Conservation (phyloP, 1,284 basidiomycete genomes). For the Marasmius sp. region DNA sequence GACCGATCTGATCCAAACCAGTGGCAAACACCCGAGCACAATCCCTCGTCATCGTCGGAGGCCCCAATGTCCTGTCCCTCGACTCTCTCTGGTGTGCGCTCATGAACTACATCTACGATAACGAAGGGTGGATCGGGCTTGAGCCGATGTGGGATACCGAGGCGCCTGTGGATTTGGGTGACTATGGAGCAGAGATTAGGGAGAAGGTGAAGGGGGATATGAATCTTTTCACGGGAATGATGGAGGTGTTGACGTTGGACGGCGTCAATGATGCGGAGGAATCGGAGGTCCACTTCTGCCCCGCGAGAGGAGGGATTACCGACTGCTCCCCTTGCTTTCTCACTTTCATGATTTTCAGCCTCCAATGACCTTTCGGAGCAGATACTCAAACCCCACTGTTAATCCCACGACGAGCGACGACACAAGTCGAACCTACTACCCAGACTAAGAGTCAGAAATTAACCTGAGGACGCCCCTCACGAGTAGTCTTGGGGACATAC, state of each 20-base stretch:
- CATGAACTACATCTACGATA: constrained; percentile 47
- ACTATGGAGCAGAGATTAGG: too few species aligned
- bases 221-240: background rate
- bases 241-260: background rate
- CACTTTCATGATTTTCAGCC: too few species aligned
- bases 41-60: constrained; percentile 55
- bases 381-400: too few species aligned
- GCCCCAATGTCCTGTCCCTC: constrained; percentile 53
- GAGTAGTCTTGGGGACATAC: too few species aligned
- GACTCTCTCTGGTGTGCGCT: constrained; percentile 57
- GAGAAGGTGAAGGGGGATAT: background rate
- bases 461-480: too few species aligned
- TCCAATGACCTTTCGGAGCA: too few species aligned
- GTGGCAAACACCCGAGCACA: constrained; percentile 59
- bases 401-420: too few species aligned
- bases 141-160: constrained; percentile 46
- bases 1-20: constrained; percentile 18
- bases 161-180: constrained; percentile 17
- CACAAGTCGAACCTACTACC: too few species aligned
- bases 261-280: background rate
- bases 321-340: too few species aligned
- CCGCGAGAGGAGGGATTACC: too few species aligned
- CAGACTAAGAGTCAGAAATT: too few species aligned
- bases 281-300: too few species aligned
- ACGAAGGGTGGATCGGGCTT: constrained; percentile 52